Evolutionary conservation across 2,329 filamentous ascomycete genomes (phyloP).

Genomic region (Diatrype stigma): DNA sequence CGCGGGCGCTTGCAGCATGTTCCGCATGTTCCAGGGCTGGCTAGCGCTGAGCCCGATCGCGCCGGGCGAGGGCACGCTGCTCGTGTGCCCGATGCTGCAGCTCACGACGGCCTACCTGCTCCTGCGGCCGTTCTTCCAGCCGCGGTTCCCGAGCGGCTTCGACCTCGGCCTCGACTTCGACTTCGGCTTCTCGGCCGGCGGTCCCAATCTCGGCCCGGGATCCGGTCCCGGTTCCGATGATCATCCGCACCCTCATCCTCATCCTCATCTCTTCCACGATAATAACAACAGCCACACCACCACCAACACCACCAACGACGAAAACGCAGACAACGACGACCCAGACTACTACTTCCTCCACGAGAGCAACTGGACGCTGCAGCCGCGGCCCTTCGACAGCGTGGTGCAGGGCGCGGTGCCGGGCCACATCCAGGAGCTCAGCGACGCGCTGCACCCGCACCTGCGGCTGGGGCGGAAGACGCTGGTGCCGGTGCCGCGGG

Average conservation of each 20-base stretch:
- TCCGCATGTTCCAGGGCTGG: conserved; percentile 92
- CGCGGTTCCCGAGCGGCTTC: no score
- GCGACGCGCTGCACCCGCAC: conserved; percentile 61
- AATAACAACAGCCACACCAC: no score
- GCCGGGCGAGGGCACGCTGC: conserved; percentile 70
- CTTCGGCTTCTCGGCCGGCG: no score
- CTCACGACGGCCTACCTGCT: conserved; percentile 76
- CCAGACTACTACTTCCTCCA: conserved; percentile 34
- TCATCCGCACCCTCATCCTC: no score
- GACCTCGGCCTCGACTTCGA: no score
- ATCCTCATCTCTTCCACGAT: no score
- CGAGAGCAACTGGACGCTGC: conserved; percentile 56
- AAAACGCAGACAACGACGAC: conserved; percentile 8
- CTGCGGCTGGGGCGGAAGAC: conserved; percentile 59
- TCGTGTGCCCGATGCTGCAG: conserved; percentile 73
- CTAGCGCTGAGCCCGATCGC: conserved; percentile 68
- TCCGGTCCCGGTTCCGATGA: no score
- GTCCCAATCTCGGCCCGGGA: no score
- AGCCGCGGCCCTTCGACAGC: conserved; percentile 41
- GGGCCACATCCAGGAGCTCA: conserved; percentile 68
- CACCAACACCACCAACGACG: conserved; percentile 30
- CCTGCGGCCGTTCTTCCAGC: conserved; percentile 76
- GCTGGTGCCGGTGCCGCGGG: conserved; percentile 66
- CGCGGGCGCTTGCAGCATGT: conserved; percentile 75
- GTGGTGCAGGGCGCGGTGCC: conserved; percentile 64